Conservation (phyloP, 1,284 basidiomycete species). For the Cutaneotrichosporon arboriforme region DNA sequence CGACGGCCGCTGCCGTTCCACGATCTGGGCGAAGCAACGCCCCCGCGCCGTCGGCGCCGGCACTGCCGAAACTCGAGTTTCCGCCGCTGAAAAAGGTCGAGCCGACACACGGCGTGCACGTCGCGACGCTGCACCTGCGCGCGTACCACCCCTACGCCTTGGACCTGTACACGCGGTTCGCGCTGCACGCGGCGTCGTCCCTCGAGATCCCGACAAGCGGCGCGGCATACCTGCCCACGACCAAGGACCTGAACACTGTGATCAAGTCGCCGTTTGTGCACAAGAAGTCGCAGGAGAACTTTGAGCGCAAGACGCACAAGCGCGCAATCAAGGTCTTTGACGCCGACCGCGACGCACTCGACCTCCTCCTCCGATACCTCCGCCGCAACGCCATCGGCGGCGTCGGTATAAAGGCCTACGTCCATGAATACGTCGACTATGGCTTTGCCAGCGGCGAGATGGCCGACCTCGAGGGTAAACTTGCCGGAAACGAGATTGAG, state of each 20-base stretch:
- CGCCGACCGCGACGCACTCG: constrained; percentile 70
- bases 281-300: constrained; percentile 96
- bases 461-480: constrained; percentile 30
- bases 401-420: constrained; percentile 75
- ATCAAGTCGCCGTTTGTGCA: constrained; percentile 80
- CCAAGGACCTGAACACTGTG: constrained; percentile 80
- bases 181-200: constrained; percentile 71
- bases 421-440: constrained; percentile 67
- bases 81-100: constrained; percentile 15
- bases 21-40: neutral
- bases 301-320: constrained; percentile 76
- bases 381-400: constrained; percentile 72
- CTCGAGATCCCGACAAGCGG: constrained; percentile 76
- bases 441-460: constrained; percentile 57
- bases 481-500: constrained; percentile 19
- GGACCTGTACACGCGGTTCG: constrained; percentile 78
- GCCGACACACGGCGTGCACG: constrained; percentile 64
- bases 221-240: constrained; percentile 65
- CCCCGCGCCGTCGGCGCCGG: neutral
- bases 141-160: constrained; percentile 65
- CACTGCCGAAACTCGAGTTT: constrained; percentile 5
- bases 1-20: neutral
- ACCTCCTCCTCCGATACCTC: constrained; percentile 77
- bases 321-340: constrained; percentile 88
- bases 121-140: constrained; percentile 76